Base-by-base conservation (phyloP, 2,329 filamentous ascomycete genomes). In the Sporothrix mexicana region DNA sequence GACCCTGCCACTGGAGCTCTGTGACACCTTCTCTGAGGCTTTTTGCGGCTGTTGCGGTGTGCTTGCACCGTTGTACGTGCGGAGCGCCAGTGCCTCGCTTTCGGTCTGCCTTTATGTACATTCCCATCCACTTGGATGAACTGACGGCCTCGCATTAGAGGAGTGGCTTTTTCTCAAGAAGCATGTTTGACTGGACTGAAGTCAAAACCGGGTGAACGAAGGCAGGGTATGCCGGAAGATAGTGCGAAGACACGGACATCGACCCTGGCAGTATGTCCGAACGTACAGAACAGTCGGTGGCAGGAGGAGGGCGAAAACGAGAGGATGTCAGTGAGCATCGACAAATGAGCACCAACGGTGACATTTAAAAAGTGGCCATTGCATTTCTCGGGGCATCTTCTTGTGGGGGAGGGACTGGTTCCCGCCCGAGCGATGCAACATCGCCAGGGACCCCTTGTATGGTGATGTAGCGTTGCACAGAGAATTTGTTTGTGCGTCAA, bases 381-480 rank as follows among this genome's bases (percentile, higher is more conserved):
- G 53, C n/a, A 25, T 25, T 66, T 41, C 61, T 66, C 61, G 41
- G 61, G n/a, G 41, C 41, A 13, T 13, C 20, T 20, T 66, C n/a
- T 66, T 57, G 55, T 25, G 69, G 69, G 69, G 57, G 17, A 55
- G 49, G 49, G 49, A 59, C 49, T 59, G 70, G 47, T 67, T 55
- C 49, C 61, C 61, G 70, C 70, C 70, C 61, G 61, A 57, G 70
- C 59, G 59, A 72, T 72, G 70, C 61, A 67, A 72, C 49, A 53
- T 23, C 15, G 0, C 45, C 70, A 72, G 49, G 70, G 61, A 17
- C 43, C 25, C 57, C 45, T 43, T 30, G 70, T 17, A 66, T 57
- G 70, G 36, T 41, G 30, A 55, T 30, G 70, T 41, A 9, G 59
- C 66, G 70, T 66, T 15, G 70, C 47, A 71, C 47, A 20, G 70